Evolutionary conservation across 805 yeast genomes (phyloP).

Genomic region (Candida anglica): DNA sequence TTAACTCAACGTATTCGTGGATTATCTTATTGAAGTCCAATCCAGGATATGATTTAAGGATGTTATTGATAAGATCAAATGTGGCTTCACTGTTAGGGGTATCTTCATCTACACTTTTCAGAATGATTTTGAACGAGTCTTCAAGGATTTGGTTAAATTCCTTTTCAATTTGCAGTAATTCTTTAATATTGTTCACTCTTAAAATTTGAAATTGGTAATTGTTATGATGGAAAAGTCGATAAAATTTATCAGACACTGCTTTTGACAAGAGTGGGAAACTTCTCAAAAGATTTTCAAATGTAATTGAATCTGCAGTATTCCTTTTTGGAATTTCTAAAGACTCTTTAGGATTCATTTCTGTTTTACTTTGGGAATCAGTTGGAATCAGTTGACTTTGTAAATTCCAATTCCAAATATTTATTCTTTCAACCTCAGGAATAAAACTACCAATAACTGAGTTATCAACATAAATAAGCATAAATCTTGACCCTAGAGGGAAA

Average conservation of each 20-base stretch:
- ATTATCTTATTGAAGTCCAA: slow-evolving; percentile 51
- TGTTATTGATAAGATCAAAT: slow-evolving; percentile 24
- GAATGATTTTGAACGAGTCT: slow-evolving; percentile 32
- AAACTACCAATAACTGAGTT: slow-evolving; percentile 48
- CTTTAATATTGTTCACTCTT: slow-evolving; percentile 25
- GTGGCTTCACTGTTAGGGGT: slow-evolving; percentile 32
- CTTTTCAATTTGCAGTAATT: slow-evolving; percentile 17
- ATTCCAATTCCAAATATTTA: background rate
- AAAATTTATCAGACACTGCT: slow-evolving; percentile 35
- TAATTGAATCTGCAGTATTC: slow-evolving; percentile 8
- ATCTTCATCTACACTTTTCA: slow-evolving; percentile 32
- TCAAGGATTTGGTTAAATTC: slow-evolving; percentile 32
- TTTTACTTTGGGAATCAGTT: background rate
- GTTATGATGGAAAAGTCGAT: slow-evolving; percentile 38
- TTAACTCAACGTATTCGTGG: slow-evolving; percentile 68
- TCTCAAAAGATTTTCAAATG: slow-evolving; percentile 35
- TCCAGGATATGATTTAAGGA: slow-evolving; percentile 29
- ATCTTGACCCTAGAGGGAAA: slow-evolving; percentile 51
- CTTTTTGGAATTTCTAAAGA: background rate
- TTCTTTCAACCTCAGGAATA: background rate
- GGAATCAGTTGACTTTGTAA: too few species aligned
- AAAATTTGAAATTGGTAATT: slow-evolving; percentile 27
- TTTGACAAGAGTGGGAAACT: slow-evolving; percentile 36
- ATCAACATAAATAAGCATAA: slow-evolving; percentile 57
- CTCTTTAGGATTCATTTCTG: too few species aligned